Percentiles rank a stretch among this genome's conserved stretches.
Evolutionary conservation across 495 filamentous ascomycete genomes (phyloP).

Genomic region (Talaromyces liani): DNA sequence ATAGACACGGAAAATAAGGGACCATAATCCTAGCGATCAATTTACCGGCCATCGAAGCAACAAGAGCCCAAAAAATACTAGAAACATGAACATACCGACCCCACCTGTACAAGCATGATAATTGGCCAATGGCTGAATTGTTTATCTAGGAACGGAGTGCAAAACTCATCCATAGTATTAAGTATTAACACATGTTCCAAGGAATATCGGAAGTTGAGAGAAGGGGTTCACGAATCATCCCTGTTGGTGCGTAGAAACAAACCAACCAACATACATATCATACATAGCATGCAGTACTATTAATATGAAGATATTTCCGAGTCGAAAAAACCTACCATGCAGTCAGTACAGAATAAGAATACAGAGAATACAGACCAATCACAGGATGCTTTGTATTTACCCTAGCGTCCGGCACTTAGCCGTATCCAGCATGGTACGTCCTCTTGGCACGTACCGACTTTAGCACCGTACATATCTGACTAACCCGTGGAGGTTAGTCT

Average conservation of each 20-base stretch:
- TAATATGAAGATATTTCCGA: not conserved
- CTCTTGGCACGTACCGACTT: constrained; percentile 1
- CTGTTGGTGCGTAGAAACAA: not conserved
- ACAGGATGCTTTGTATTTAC: not conserved
- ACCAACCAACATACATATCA: not conserved
- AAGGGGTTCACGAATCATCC: not conserved
- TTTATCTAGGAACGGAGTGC: not conserved
- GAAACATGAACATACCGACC: not conserved
- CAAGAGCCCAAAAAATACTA: not conserved
- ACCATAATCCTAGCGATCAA: not conserved
- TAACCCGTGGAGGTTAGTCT: not conserved
- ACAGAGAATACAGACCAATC: not conserved
- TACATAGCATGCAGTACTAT: not conserved
- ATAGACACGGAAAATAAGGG: not conserved
- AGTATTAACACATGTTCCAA: not conserved
- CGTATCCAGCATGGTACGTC: not conserved
- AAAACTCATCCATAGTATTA: not conserved
- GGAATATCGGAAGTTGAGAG: not conserved
- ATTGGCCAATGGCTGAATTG: not conserved
- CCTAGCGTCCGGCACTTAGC: not conserved
- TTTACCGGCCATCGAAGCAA: not conserved
- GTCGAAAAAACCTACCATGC: not conserved
- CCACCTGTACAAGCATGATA: not conserved
- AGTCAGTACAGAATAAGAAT: not conserved
- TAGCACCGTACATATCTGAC: not conserved